Conservation (phyloP, 805 yeast species). For the Candida yuanshanica region DNA sequence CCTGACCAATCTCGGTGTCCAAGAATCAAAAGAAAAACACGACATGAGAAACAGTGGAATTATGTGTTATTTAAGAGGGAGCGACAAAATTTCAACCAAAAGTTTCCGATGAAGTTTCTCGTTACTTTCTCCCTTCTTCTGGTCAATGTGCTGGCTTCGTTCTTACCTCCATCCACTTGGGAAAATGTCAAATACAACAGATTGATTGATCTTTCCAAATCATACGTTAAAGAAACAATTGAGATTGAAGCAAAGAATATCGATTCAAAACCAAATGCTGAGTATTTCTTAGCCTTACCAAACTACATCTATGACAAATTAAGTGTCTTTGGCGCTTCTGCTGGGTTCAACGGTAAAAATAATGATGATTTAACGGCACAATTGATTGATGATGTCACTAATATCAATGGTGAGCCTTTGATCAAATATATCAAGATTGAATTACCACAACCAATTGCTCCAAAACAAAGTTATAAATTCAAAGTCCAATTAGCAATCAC, state of each 20-base stretch:
- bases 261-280: constrained; percentile 44
- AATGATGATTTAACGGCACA: constrained; percentile 15
- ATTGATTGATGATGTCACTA: constrained; percentile 21
- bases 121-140: neutral
- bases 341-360: constrained; percentile 18
- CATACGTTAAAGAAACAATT: constrained; percentile 60
- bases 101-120: neutral
- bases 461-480: constrained; percentile 48
- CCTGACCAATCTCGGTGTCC: no score
- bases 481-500: constrained; percentile 44
- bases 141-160: constrained; percentile 4
- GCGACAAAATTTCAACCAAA: neutral
- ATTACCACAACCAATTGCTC: constrained; percentile 63
- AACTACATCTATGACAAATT: constrained; percentile 35
- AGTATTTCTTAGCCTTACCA: constrained; percentile 59
- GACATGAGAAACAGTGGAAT: no score
- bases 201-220: constrained; percentile 55
- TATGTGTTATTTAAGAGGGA: no score
- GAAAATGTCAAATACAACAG: constrained; percentile 54
- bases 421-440: constrained; percentile 40
- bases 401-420: constrained; percentile 21
- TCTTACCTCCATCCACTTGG: constrained; percentile 28
- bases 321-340: constrained; percentile 39
- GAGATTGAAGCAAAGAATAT: constrained; percentile 55
- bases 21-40: no score